Percentiles rank a stretch among this genome's conserved stretches.
Evolutionary conservation across 106 monocot genomes (phyloP).

Genomic region (Alisma plantagoaquatica): DNA sequence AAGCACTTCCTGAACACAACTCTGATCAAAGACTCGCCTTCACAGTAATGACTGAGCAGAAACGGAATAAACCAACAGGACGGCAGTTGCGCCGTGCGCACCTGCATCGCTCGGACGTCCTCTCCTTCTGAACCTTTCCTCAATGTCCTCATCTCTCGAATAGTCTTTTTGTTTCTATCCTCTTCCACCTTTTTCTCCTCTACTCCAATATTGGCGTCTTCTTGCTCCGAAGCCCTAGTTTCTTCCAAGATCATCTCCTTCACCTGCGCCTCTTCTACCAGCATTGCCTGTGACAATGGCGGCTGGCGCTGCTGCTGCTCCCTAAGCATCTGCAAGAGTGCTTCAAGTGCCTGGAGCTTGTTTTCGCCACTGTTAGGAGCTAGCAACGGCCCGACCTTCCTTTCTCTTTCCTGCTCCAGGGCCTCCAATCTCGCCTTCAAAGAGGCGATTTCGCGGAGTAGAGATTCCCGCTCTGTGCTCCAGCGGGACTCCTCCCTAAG

Average conservation of each 20-base stretch:
- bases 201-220: slow-evolving; percentile 7
- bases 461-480: slow-evolving; percentile 52
- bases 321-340: slow-evolving; percentile 3
- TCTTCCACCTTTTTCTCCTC: slow-evolving; percentile 11
- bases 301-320: slow-evolving; percentile 2
- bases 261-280: slow-evolving; percentile 49
- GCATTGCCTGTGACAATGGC: slow-evolving; percentile 8
- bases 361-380: no score
- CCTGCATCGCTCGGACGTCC: slow-evolving; percentile 89
- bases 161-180: slow-evolving; percentile 4
- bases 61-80: slow-evolving; percentile 3
- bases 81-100: slow-evolving; percentile 7
- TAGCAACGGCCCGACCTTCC: background rate
- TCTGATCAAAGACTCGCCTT: no score
- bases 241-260: slow-evolving; percentile 57
- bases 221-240: slow-evolving; percentile 13
- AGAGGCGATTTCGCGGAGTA: slow-evolving; percentile 49
- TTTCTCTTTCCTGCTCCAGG: slow-evolving; percentile 12
- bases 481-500: slow-evolving; percentile 75
- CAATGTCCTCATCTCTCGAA: slow-evolving; percentile 23
- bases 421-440: slow-evolving; percentile 36
- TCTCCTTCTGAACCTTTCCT: slow-evolving; percentile 75
- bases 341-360: no score
- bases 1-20: no score
- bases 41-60: no score